Conservation (phyloP, 805 yeast species). For the Zygosaccharomyces lentus region DNA sequence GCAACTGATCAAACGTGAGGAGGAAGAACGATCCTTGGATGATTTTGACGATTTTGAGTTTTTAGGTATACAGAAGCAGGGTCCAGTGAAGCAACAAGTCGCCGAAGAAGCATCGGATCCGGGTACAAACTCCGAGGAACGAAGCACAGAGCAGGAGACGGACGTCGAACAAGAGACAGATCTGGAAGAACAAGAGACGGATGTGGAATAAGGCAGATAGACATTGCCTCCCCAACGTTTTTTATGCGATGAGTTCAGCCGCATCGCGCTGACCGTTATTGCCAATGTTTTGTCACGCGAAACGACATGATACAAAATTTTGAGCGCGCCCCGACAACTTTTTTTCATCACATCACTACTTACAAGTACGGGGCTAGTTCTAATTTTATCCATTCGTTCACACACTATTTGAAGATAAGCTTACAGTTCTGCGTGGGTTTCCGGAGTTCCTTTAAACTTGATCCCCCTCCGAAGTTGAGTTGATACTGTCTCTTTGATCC, state of each 20-base stretch:
- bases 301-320: constrained; percentile 4
- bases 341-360: constrained; percentile 4
- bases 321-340: constrained; percentile 1
- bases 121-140: constrained; percentile 1
- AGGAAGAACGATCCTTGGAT: constrained; percentile 6
- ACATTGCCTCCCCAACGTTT: neutral
- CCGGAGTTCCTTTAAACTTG: neutral
- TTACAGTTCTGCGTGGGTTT: neutral
- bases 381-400: neutral
- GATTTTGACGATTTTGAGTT: constrained; percentile 23
- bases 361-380: neutral
- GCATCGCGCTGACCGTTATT: neutral
- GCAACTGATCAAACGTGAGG: neutral
- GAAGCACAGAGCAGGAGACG: constrained; percentile 9
- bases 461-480: neutral
- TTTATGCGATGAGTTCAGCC: neutral
- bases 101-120: constrained; percentile 8
- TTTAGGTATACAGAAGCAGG: constrained; percentile 19
- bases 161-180: constrained; percentile 11
- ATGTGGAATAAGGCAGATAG: constrained; percentile 6
- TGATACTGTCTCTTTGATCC: neutral
- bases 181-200: constrained; percentile 7
- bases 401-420: neutral
- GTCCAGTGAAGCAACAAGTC: neutral
- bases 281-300: neutral